Evolutionary conservation across 2,329 filamentous ascomycete species (phyloP), one percentile per base, ranked within the genome.

Genomic region (Phyllosticta citriasiana): DNA sequence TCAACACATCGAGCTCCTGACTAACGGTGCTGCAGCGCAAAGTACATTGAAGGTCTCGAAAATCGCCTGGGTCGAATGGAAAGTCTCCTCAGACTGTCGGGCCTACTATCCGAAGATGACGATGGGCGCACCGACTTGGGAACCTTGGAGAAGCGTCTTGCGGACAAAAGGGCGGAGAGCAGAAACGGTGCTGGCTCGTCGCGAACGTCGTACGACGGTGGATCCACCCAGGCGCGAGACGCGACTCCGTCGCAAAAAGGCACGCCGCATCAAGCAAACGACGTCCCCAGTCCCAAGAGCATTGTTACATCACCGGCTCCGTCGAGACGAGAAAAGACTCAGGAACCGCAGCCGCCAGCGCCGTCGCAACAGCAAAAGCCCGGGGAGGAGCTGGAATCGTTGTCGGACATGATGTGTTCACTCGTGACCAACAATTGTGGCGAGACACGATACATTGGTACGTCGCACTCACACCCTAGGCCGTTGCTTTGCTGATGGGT

Each of bases 381-480:
- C 2, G 65, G 68, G 54, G 70, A 69, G 66, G 88, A 96, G 68
- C 89, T 96, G 1, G 92, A 95, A 72, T 87, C 86, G 1, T 76
- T 99, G 62, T 96, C 93, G 0, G 94, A 99, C 76, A 94, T 97
- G 88, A 97, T 99, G 94, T 97, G 93, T 74, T 97, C 92, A 2
- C 78, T 99, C 33, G 92, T 99, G 30, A 97, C 93, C 1, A 97
- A 96, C 71, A 91, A 93, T 67, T 88, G 85, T 64, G 94, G 94
- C 60, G 94, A 99, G 78, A 97, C 93, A 7, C 83, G 94, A 74
- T 99, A 96, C 72, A 96, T 97, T 67, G 94, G 91, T 92, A 80
- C 58, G 24, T 27, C 9, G 12, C 25, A 19, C 27, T 58, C 52
- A 57, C 60, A 14, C 57, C 22, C 14, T 12, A 5, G 26, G 4